Evolutionary conservation across 257 asterid genomes (phyloP).

Genomic region (Eustoma russellianum): DNA sequence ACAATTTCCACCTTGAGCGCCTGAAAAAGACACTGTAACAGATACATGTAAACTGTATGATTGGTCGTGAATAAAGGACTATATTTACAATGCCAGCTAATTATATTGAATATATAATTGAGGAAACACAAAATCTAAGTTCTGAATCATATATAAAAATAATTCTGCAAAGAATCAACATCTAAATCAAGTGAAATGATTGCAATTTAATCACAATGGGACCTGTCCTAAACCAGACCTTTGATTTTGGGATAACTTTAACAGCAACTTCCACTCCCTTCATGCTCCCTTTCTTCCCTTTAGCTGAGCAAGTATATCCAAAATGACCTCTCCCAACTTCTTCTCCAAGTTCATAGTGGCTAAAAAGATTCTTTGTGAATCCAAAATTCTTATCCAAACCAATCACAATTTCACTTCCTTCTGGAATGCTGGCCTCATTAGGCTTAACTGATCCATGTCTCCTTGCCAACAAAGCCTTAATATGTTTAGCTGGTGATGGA

Average conservation of each 20-base stretch:
- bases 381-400: constrained; percentile 82
- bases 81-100: too few relatives aligned
- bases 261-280: constrained; percentile 92
- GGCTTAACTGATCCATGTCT: constrained; percentile 91
- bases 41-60: too few relatives aligned
- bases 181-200: too few relatives aligned
- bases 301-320: constrained; percentile 81
- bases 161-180: too few relatives aligned
- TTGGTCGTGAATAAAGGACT: too few relatives aligned
- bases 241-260: constrained; percentile 76
- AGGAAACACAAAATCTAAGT: too few relatives aligned
- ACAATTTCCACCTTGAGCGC: too few relatives aligned
- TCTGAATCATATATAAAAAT: too few relatives aligned
- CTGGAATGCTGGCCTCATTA: constrained; percentile 81
- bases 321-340: constrained; percentile 95
- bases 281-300: constrained; percentile 72
- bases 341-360: constrained; percentile 64
- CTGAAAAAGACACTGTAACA: too few relatives aligned
- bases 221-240: constrained; percentile 50
- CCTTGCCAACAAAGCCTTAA: constrained; percentile 73
- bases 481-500: constrained; percentile 96
- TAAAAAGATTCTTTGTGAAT: constrained; percentile 49
- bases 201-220: too few relatives aligned
- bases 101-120: too few relatives aligned
- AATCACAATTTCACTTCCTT: constrained; percentile 84